A percentile compares a stretch with the other conserved stretches of the same genome.
These are phyloP conservation scores for Penicillium sp. DNA, from an alignment of 2,329 filamentous ascomycete species.

Conservation along the genomic window DNA sequence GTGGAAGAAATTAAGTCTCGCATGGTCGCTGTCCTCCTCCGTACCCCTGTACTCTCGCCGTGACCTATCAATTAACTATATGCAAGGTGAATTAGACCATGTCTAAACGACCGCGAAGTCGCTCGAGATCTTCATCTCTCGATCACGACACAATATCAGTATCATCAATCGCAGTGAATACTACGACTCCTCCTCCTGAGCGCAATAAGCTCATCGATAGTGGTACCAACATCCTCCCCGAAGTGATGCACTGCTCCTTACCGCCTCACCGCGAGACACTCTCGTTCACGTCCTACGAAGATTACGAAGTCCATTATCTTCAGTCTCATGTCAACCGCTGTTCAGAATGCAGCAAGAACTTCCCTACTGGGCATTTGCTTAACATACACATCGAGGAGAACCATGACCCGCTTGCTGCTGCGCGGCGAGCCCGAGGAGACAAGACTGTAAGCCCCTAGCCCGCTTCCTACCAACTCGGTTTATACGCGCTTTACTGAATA, in stretches of 20 bases:
- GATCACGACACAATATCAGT: conserved; percentile 26
- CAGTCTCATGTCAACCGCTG: conserved; percentile 82
- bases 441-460: conserved; percentile 64
- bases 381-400: conserved; percentile 84
- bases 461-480: neutral
- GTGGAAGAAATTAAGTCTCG: neutral
- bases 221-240: conserved; percentile 44
- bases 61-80: conserved; percentile 23
- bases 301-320: conserved; percentile 84
- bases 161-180: conserved; percentile 29
- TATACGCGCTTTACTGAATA: neutral
- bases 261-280: conserved; percentile 73
- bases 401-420: conserved; percentile 75
- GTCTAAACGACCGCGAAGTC: conserved; percentile 60
- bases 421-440: conserved; percentile 74
- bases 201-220: conserved; percentile 60
- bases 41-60: conserved; percentile 16
- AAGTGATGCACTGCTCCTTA: conserved; percentile 73
- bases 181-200: conserved; percentile 18
- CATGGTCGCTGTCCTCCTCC: conserved; percentile 2
- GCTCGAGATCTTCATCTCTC: conserved; percentile 46
- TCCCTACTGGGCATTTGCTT: conserved; percentile 79
- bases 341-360: conserved; percentile 78
- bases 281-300: conserved; percentile 69
- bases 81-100: conserved; percentile 39